These are phyloP conservation scores for Clonostachys chloroleuca DNA, from an alignment of 2,329 filamentous ascomycete species.

Conservation along the genomic window DNA sequence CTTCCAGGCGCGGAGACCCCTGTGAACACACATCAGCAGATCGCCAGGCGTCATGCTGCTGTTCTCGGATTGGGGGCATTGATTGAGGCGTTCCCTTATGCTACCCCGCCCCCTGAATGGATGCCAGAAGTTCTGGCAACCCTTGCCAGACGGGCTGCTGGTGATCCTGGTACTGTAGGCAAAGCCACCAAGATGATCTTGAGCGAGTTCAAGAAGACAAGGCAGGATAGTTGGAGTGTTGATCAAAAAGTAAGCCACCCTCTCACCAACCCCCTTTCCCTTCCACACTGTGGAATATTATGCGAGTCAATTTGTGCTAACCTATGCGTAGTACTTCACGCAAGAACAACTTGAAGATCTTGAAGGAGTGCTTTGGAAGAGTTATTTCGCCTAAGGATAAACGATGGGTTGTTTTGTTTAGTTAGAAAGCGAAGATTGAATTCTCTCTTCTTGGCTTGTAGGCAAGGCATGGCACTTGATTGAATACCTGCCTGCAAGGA, in stretches of 20 bases:
- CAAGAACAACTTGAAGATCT: constrained; percentile 90
- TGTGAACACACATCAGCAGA: constrained; percentile 67
- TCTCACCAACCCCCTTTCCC: not conserved
- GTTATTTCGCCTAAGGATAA: constrained; percentile 77
- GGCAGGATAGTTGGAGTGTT: constrained; percentile 97
- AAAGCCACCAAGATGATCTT: constrained; percentile 93
- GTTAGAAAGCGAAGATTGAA: no score
- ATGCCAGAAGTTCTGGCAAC: constrained; percentile 89
- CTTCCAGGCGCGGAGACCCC: constrained; percentile 63
- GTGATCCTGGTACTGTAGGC: constrained; percentile 86
- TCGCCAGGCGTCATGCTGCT: constrained; percentile 82
- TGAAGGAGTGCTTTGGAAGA: constrained; percentile 98
- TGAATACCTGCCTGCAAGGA: no score
- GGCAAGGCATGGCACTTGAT: no score
- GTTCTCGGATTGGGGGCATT: constrained; percentile 87
- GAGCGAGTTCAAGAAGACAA: constrained; percentile 98
- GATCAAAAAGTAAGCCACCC: constrained; percentile 80
- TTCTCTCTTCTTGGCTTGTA: no score
- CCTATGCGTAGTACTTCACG: constrained; percentile 64
- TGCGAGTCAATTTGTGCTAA: constrained; percentile 13
- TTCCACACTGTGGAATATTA: no score
- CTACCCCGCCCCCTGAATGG: constrained; percentile 87
- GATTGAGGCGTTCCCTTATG: constrained; percentile 94
- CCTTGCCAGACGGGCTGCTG: constrained; percentile 79
- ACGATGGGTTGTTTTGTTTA: no score